Evolutionary conservation across 2,329 filamentous ascomycete species (phyloP).

Genomic region (Fusarium secorum): DNA sequence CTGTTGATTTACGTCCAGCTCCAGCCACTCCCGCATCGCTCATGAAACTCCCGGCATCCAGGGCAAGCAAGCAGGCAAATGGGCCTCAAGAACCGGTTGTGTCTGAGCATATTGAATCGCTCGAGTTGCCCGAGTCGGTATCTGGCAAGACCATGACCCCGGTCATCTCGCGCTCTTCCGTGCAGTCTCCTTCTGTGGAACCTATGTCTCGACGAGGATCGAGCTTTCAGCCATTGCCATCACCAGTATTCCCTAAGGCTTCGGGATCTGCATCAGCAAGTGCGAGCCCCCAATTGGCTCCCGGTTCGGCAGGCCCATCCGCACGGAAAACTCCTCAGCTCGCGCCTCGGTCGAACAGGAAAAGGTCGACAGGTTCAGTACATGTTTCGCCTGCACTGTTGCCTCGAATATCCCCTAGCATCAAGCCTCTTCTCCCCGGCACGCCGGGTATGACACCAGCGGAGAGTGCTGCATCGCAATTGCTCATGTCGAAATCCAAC

Average conservation of each 20-base stretch:
- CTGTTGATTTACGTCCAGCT: slow-evolving; percentile 48
- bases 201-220: slow-evolving; percentile 59
- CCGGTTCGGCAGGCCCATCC: slow-evolving; percentile 58
- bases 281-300: slow-evolving; percentile 69
- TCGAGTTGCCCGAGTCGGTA: slow-evolving; percentile 77
- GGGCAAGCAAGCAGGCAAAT: slow-evolving; percentile 55
- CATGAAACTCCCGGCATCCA: slow-evolving; percentile 75
- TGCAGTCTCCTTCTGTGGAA: slow-evolving; percentile 50
- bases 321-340: slow-evolving; percentile 63
- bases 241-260: slow-evolving; percentile 55
- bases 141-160: slow-evolving; percentile 43
- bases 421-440: slow-evolving; percentile 85
- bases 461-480: slow-evolving; percentile 70
- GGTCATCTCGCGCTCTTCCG: slow-evolving; percentile 54
- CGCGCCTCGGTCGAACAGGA: slow-evolving; percentile 68
- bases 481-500: slow-evolving; percentile 94
- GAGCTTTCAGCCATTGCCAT: slow-evolving; percentile 57
- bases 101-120: slow-evolving; percentile 63
- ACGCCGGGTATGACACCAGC: slow-evolving; percentile 57
- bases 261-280: slow-evolving; percentile 60
- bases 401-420: slow-evolving; percentile 91
- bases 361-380: slow-evolving; percentile 75
- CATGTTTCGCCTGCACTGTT: slow-evolving; percentile 87
- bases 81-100: slow-evolving; percentile 52
- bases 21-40: slow-evolving; percentile 78